Evolutionary conservation across 2,329 filamentous ascomycete genomes (phyloP).

Genomic region (Alternaria brassicicola): DNA sequence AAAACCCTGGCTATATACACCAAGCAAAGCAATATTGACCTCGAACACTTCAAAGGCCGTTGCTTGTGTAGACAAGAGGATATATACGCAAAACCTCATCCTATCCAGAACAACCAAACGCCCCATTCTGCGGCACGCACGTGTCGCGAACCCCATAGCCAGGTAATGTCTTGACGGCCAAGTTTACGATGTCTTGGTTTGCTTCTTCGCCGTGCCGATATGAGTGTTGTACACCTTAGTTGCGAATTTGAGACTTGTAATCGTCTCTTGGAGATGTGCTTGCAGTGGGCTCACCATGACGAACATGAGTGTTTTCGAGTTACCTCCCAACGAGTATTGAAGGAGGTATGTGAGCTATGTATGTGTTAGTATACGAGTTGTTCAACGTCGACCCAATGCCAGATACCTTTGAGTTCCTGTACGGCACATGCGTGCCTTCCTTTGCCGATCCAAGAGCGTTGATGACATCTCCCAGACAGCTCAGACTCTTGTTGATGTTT

Average conservation of each 20-base stretch:
- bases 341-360: conserved; percentile 83
- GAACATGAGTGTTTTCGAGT: conserved; percentile 98
- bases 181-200: conserved; percentile 60
- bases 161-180: background rate
- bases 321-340: conserved; percentile 92
- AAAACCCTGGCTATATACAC: background rate
- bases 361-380: conserved; percentile 12
- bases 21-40: conserved; percentile 16
- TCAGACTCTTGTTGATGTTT: conserved; percentile 94
- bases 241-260: conserved; percentile 94
- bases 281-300: conserved; percentile 96
- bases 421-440: conserved; percentile 80
- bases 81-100: background rate
- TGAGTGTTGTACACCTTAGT: conserved; percentile 94
- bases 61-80: conserved; percentile 4
- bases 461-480: conserved; percentile 92
- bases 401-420: conserved; percentile 87
- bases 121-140: background rate
- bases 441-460: conserved; percentile 86
- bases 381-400: background rate
- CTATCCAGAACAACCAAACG: background rate
- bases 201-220: conserved; percentile 84
- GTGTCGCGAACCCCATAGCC: background rate
- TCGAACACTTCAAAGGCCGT: conserved; percentile 26
- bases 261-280: conserved; percentile 86